Percentiles rank a stretch among this genome's conserved stretches.
These are phyloP conservation scores for Caryopteris hybrid DNA, from an alignment of 305 asterid species.

Conservation along the genomic window DNA sequence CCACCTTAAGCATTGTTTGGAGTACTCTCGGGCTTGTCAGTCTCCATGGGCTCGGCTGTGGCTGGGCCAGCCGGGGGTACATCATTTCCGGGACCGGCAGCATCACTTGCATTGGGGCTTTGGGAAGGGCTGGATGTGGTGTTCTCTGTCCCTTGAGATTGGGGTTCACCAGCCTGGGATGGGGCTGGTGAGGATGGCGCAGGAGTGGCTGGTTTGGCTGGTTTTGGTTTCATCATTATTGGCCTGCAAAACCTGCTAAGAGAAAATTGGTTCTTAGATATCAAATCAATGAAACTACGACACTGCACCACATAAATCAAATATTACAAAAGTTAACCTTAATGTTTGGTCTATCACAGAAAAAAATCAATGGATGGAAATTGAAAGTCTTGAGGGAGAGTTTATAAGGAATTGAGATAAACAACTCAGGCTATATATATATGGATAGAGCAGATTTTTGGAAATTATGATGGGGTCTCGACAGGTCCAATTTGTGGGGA, in stretches of 20 bases:
- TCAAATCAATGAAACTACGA: background rate
- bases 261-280: background rate
- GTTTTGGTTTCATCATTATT: constrained; percentile 83
- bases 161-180: constrained; percentile 49
- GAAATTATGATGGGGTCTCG: too few relatives aligned
- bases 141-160: constrained; percentile 36
- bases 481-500: too few relatives aligned
- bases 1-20: constrained; percentile 19
- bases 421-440: too few relatives aligned
- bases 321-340: background rate
- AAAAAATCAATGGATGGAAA: too few relatives aligned
- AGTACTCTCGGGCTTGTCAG: constrained; percentile 34
- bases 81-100: constrained; percentile 33
- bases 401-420: too few relatives aligned
- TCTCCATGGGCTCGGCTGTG: constrained; percentile 66
- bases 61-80: constrained; percentile 32
- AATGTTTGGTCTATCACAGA: too few relatives aligned
- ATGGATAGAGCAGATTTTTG: too few relatives aligned
- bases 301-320: background rate
- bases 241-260: constrained; percentile 76
- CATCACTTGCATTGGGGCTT: constrained; percentile 26
- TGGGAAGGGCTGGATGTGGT: constrained; percentile 25
- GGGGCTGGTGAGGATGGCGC: constrained; percentile 60
- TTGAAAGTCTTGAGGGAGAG: too few relatives aligned
- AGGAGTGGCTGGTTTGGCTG: constrained; percentile 66